phyloP scores from a whole-genome alignment of 805 yeast genomes.

The Candida sonorensis region DNA sequence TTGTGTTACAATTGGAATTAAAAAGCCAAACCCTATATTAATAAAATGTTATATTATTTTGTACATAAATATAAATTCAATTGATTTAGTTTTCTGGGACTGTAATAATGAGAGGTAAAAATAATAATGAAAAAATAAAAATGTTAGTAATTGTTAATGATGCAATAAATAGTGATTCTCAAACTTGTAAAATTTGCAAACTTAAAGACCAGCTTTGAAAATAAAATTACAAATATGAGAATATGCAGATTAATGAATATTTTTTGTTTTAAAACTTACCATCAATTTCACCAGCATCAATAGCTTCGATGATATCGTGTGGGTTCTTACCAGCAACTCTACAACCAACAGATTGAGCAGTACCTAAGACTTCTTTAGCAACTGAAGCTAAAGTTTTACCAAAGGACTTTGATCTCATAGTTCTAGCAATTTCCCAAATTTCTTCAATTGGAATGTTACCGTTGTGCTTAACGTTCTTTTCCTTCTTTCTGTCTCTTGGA shows the following conservation, averaged over 20 bases:
- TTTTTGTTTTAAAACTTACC: slow-evolving; percentile 29
- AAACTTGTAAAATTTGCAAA: too few relatives aligned
- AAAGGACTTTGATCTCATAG: slow-evolving; percentile 95
- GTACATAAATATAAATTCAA: slow-evolving; percentile 22
- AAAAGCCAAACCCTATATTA: slow-evolving; percentile 19
- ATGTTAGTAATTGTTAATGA: slow-evolving; percentile 7
- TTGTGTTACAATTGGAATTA: neutral
- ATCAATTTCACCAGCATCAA: slow-evolving; percentile 97
- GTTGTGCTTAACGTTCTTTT: slow-evolving; percentile 98
- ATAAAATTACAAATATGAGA: too few relatives aligned
- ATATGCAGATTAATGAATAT: neutral
- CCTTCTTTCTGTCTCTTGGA: slow-evolving; percentile 99
- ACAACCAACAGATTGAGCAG: slow-evolving; percentile 99
- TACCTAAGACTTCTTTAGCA: slow-evolving; percentile 97
- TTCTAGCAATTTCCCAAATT: slow-evolving; percentile 94
- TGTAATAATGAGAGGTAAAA: slow-evolving; percentile 6
- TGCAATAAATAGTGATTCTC: too few relatives aligned
- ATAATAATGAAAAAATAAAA: neutral
- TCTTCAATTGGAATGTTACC: slow-evolving; percentile 98
- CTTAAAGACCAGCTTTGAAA: too few relatives aligned
- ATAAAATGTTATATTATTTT: slow-evolving; percentile 18
- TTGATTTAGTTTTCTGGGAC: slow-evolving; percentile 66
- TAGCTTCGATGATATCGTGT: slow-evolving; percentile 97
- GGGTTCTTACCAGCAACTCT: slow-evolving; percentile 99
- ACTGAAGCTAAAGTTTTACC: slow-evolving; percentile 97